Evolutionary conservation across 768 basidiomycete species (phyloP).

Genomic region (Tephrocybe sp.): DNA sequence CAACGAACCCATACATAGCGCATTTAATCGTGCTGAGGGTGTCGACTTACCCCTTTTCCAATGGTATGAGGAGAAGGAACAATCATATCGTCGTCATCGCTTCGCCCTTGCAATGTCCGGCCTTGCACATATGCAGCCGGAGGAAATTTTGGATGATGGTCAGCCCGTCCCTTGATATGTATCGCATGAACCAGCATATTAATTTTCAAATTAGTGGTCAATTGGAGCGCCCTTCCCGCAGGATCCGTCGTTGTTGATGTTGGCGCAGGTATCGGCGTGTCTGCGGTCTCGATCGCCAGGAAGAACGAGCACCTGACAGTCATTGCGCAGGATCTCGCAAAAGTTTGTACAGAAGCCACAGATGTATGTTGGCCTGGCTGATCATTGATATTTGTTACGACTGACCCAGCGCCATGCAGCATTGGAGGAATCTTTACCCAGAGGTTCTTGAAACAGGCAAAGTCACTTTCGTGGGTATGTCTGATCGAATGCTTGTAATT

Average conservation of each 20-base stretch:
- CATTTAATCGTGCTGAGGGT: slow-evolving; percentile 1
- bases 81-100: slow-evolving; percentile 5
- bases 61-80: background rate
- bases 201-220: slow-evolving; percentile 22
- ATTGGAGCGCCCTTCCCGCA: slow-evolving; percentile 23
- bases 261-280: slow-evolving; percentile 27
- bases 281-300: slow-evolving; percentile 21
- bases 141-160: slow-evolving; percentile 8
- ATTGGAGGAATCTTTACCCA: slow-evolving; percentile 8
- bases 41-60: background rate
- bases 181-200: background rate
- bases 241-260: slow-evolving; percentile 29
- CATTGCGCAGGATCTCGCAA: slow-evolving; percentile 26
- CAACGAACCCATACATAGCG: slow-evolving; percentile 12
- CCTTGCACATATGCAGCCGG: slow-evolving; percentile 6
- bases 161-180: background rate
- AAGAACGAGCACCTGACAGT: slow-evolving; percentile 19
- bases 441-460: slow-evolving; percentile 3
- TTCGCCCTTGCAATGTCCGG: slow-evolving; percentile 9
- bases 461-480: slow-evolving; percentile 4
- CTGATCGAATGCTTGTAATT: no score
- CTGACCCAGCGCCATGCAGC: background rate
- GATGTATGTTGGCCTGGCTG: background rate
- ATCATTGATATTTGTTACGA: background rate
- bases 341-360: slow-evolving; percentile 16